Conservation (phyloP, 345 rosid species). For the Salix exigua region DNA sequence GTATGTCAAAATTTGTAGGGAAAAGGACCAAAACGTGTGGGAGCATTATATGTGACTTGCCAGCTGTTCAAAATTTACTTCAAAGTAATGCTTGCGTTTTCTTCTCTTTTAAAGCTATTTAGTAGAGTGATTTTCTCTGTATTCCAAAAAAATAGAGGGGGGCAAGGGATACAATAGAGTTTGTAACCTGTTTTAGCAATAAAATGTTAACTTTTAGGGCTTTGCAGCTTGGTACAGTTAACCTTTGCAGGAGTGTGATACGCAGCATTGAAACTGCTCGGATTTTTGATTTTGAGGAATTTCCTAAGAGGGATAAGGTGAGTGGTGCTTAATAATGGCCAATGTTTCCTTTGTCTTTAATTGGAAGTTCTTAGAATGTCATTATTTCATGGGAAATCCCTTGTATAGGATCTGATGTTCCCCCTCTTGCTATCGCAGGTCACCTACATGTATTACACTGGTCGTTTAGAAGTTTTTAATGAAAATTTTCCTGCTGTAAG, state of each 20-base stretch:
- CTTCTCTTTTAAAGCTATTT: background rate
- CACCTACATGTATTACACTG: conserved; percentile 97
- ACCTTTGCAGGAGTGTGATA: conserved; percentile 96
- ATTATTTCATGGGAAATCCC: background rate
- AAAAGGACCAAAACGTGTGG: conserved; percentile 89
- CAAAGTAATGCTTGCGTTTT: conserved; percentile 44
- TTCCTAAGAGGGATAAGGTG: conserved; percentile 90
- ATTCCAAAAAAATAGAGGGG: background rate
- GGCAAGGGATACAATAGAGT: background rate
- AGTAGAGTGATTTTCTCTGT: background rate
- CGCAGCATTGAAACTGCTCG: conserved; percentile 97
- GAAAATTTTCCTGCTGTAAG: conserved; percentile 95
- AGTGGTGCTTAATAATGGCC: background rate
- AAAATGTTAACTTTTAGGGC: background rate
- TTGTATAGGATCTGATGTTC: conserved; percentile 3
- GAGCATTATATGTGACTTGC: conserved; percentile 92
- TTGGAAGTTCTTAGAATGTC: background rate
- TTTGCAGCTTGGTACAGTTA: conserved; percentile 94
- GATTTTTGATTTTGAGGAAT: conserved; percentile 93
- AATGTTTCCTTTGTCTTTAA: background rate
- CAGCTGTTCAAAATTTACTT: conserved; percentile 92
- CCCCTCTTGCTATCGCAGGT: conserved; percentile 47
- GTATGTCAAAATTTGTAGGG: conserved; percentile 47
- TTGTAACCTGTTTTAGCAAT: background rate
- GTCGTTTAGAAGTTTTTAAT: conserved; percentile 95